Conservation (phyloP, 495 filamentous ascomycete species). For the Aspergillus funiculosus region DNA sequence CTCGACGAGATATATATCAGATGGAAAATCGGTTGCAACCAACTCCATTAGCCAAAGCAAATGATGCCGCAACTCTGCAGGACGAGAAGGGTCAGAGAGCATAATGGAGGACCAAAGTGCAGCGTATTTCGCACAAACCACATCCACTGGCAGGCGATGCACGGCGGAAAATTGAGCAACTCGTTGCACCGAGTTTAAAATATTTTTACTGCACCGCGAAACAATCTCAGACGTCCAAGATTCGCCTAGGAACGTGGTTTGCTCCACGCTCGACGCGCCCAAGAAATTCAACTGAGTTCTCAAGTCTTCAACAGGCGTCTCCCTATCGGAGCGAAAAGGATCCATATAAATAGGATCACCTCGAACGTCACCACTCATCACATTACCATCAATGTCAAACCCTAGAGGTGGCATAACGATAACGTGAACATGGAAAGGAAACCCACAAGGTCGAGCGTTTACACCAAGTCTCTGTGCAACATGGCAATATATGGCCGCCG, state of each 20-base stretch:
- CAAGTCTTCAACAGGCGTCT: constrained; percentile 56
- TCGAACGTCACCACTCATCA: constrained; percentile 35
- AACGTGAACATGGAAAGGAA: constrained; percentile 75
- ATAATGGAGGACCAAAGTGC: constrained; percentile 75
- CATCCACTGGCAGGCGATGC: constrained; percentile 37
- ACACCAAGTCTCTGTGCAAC: constrained; percentile 62
- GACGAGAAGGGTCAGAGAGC: constrained; percentile 42
- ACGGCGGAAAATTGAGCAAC: constrained; percentile 23
- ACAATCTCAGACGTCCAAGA: constrained; percentile 61
- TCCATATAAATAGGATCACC: constrained; percentile 70
- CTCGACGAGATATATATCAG: constrained; percentile 60
- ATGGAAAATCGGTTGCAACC: constrained; percentile 55
- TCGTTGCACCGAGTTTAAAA: constrained; percentile 55
- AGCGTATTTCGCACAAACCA: constrained; percentile 66
- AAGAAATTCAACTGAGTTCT: constrained; percentile 55
- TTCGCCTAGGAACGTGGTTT: constrained; percentile 52
- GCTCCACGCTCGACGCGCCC: constrained; percentile 50
- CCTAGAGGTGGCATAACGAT: constrained; percentile 56
- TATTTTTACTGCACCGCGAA: constrained; percentile 73
- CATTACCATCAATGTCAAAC: constrained; percentile 58
- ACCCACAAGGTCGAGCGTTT: constrained; percentile 64
- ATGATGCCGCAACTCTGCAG: constrained; percentile 53
- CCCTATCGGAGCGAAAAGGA: constrained; percentile 65
- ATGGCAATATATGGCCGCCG: constrained; percentile 65
- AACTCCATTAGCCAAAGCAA: constrained; percentile 63